phyloP scores from a whole-genome alignment of 768 basidiomycete species.

The Lepiota venenata region DNA sequence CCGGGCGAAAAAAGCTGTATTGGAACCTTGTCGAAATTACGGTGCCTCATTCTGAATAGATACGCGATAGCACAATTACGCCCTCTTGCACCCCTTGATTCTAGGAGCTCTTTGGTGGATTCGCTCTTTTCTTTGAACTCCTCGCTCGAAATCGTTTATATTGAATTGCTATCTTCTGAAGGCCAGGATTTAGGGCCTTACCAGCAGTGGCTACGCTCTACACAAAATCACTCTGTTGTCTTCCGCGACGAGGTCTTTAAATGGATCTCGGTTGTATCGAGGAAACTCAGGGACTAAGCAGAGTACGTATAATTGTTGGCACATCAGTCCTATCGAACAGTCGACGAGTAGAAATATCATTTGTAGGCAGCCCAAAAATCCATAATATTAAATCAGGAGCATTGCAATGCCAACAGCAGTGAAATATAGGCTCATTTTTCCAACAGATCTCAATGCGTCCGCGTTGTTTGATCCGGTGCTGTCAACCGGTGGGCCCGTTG shows the following conservation, averaged over 20 bases:
- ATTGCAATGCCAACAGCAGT: not conserved
- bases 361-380: not conserved
- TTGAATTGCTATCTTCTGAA: not conserved
- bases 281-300: not conserved
- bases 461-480: not conserved
- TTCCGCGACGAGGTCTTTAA: not conserved
- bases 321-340: no score
- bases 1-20: not conserved
- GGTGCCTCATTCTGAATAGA: not conserved
- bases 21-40: not conserved
- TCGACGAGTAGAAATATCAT: no score
- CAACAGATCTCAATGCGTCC: constrained; percentile 8
- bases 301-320: no score
- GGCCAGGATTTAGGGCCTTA: not conserved
- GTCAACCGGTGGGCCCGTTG: constrained; percentile 4
- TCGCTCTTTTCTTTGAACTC: not conserved
- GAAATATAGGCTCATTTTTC: constrained; percentile 7
- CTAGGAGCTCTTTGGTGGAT: not conserved
- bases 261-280: no score
- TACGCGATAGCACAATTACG: not conserved
- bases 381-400: constrained; percentile 4
- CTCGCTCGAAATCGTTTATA: not conserved
- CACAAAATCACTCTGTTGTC: not conserved
- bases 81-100: not conserved
- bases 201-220: not conserved